These are phyloP conservation scores for Iris macrosiphon DNA, from an alignment of 106 monocot species.

Conservation along the genomic window DNA sequence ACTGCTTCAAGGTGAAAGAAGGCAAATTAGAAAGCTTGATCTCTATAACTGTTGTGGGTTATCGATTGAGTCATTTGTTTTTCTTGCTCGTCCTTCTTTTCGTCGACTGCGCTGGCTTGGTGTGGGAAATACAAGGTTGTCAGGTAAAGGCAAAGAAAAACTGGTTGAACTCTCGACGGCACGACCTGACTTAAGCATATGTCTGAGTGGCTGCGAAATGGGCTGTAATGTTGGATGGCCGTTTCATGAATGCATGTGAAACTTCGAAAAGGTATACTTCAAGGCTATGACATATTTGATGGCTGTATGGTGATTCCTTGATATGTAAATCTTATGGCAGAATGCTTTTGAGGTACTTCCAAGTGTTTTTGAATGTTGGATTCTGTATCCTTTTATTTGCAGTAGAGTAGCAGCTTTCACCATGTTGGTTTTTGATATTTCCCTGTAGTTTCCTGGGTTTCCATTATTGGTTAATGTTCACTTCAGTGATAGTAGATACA, in stretches of 20 bases:
- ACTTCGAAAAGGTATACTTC: background rate
- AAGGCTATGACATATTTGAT: too few relatives aligned
- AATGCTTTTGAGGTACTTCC: too few relatives aligned
- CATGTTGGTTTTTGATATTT: too few relatives aligned
- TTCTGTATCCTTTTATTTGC: too few relatives aligned
- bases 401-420: too few relatives aligned
- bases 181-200: constrained; percentile 33
- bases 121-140: constrained; percentile 33
- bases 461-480: too few relatives aligned
- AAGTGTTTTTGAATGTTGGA: too few relatives aligned
- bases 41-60: constrained; percentile 49
- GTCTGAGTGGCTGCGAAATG: constrained; percentile 65
- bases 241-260: constrained; percentile 19
- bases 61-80: constrained; percentile 27
- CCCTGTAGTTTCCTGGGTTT: too few relatives aligned
- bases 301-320: too few relatives aligned
- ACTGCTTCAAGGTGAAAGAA: constrained; percentile 15
- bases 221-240: constrained; percentile 68
- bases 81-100: constrained; percentile 41
- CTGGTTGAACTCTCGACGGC: constrained; percentile 17
- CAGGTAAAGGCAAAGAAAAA: constrained; percentile 10
- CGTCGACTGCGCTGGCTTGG: constrained; percentile 71
- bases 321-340: too few relatives aligned
- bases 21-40: constrained; percentile 63
- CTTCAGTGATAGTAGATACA: too few relatives aligned